Base-by-base conservation (phyloP, 2,329 filamentous ascomycete species). In the Ascomycota sp. region DNA sequence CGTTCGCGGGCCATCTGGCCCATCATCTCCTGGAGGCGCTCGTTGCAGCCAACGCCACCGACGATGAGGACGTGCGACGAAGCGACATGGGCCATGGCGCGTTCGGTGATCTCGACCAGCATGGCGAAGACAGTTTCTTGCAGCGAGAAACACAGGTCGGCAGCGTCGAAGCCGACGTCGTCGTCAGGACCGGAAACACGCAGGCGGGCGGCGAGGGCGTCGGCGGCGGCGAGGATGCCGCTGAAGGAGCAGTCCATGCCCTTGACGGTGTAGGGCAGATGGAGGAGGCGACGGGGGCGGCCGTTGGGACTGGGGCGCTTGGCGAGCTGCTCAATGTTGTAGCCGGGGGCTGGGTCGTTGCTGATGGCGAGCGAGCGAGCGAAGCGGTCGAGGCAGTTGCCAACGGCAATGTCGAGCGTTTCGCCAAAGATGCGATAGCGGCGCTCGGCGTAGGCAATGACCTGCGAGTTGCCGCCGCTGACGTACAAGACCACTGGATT, bases 231-330 rank as follows among this genome's bases (percentile, higher is more conserved):
- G 25, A 98, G 60, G 41, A 98, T 92, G 2, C 89, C 89, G 2
- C 79, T 84, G 56, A 98, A 95, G 21, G 79, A 89, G 47, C 83
- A 92, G 53, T 98, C 89, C 89, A 98, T 98, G 34, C 89, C 89
- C 56, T 98, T 98, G 41, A 98, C 89, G 2, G 84, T 73, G 49
- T 98, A 98, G 2, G 89, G 89, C 25, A 98, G 61, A 43, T 95
- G 86, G 12, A 95, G 62, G 29, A 98, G 59, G 16, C 64, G 68
- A 1, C 70, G 69, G 35, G 74, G 72, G 53, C 77, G 75, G 43
- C 66, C 68, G 39, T 89, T 89, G 33, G 95, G 61, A 1, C 70
- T 70, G 35, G 74, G 72, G 53, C 77, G 75, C 43, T 66, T 68
- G 39, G 89, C 89, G 33, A 95, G 61, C 56, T 92, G 81, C 60